A percentile compares a stretch with the other conserved stretches of the same genome.
phyloP scores from a whole-genome alignment of 257 asterid genomes.

The Marsdenia floribunda region DNA sequence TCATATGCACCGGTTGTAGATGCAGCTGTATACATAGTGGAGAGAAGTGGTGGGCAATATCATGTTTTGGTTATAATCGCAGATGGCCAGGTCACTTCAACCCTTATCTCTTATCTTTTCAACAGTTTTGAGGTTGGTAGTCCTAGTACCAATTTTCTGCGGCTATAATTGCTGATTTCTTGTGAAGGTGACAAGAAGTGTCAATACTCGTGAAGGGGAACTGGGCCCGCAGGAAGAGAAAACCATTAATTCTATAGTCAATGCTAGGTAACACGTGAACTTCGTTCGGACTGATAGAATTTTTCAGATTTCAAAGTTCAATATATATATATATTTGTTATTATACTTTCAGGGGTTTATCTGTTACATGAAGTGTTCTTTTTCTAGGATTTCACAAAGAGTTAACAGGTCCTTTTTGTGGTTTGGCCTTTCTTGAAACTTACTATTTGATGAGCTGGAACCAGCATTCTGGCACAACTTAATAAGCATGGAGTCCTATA shows the following conservation, averaged over 20 bases:
- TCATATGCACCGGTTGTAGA: conserved; percentile 77
- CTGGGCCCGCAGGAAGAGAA: conserved; percentile 65
- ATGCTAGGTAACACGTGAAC: conserved; percentile 51
- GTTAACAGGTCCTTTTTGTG: background rate
- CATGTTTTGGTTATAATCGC: conserved; percentile 83
- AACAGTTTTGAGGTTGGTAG: conserved; percentile 7
- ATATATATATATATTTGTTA: too few relatives aligned
- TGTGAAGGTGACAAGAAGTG: conserved; percentile 70
- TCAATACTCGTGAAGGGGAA: conserved; percentile 40
- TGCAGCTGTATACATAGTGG: conserved; percentile 83
- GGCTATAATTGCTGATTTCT: conserved; percentile 16
- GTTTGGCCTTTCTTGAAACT: background rate
- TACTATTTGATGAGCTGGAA: background rate
- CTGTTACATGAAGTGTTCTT: background rate
- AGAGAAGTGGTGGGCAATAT: conserved; percentile 76
- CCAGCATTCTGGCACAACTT: background rate
- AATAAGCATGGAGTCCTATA: too few relatives aligned
- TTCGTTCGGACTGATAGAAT: conserved; percentile 1
- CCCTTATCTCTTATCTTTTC: background rate
- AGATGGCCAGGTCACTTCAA: conserved; percentile 68
- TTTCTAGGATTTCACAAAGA: background rate
- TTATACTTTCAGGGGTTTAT: too few relatives aligned
- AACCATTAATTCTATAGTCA: conserved; percentile 62
- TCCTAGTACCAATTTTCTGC: conserved; percentile 11
- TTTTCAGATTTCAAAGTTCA: background rate